A percentile compares a stretch with the other conserved stretches of the same genome.
phyloP scores from a whole-genome alignment of 805 yeast genomes.

The Vanderwaltozyma verrucispora region DNA sequence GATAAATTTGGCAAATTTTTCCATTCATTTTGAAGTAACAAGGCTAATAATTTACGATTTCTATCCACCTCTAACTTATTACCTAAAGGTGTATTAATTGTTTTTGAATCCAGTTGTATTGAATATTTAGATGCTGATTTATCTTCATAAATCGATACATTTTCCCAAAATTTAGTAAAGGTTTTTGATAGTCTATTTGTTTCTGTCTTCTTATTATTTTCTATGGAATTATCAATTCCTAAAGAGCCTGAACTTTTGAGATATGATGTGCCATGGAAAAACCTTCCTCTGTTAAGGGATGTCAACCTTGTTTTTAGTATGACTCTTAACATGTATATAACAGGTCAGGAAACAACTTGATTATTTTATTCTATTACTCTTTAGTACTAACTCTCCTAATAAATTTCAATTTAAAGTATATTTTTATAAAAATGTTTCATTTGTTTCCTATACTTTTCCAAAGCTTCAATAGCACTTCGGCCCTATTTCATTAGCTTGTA shows the following conservation, averaged over 20 bases:
- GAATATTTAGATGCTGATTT: conserved; percentile 31
- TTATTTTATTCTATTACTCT: no score
- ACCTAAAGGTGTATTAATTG: conserved; percentile 81
- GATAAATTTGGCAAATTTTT: conserved; percentile 51
- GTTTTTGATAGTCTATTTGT: conserved; percentile 65
- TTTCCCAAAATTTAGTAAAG: conserved; percentile 70
- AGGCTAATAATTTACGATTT: conserved; percentile 52
- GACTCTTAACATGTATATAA: neutral
- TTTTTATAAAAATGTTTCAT: no score
- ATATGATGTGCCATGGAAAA: neutral
- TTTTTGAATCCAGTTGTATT: conserved; percentile 61
- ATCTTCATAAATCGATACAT: conserved; percentile 35
- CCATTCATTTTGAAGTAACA: conserved; percentile 84
- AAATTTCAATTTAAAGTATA: no score
- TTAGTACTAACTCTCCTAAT: no score
- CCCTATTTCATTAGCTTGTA: no score
- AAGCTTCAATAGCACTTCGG: no score
- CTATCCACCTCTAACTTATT: conserved; percentile 54
- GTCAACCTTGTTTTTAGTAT: neutral
- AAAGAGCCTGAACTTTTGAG: conserved; percentile 9
- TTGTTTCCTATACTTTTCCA: no score
- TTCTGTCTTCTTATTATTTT: conserved; percentile 45
- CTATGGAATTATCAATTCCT: conserved; percentile 32
- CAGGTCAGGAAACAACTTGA: no score
- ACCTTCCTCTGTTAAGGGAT: neutral